These are phyloP conservation scores for Dioszegia crocea DNA, from an alignment of 768 basidiomycete genomes.

Conservation along the genomic window DNA sequence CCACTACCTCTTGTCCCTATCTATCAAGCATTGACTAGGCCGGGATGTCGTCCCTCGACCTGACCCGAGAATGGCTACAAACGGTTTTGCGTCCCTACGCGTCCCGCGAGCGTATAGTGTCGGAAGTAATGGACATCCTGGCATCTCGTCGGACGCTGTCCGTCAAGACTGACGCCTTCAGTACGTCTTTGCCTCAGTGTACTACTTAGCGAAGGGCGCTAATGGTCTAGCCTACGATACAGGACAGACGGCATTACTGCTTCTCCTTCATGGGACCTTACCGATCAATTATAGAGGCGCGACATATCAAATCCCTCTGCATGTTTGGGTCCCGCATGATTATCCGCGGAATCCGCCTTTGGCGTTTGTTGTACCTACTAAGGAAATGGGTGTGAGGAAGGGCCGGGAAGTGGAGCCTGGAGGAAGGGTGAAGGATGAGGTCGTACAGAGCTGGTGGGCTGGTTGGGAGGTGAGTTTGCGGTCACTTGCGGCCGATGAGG, in stretches of 20 bases:
- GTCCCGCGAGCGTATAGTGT: constrained; percentile 30
- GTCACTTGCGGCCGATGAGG: too few species aligned
- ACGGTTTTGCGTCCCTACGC: constrained; percentile 45
- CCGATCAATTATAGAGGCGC: constrained; percentile 73
- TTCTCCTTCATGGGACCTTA: constrained; percentile 84
- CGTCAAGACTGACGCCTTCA: constrained; percentile 51
- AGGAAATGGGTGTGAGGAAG: constrained; percentile 79
- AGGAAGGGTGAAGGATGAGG: constrained; percentile 61
- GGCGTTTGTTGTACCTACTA: constrained; percentile 84
- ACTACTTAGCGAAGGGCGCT: background rate
- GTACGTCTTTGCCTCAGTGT: too few species aligned
- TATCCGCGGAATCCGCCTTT: constrained; percentile 81
- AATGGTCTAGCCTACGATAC: constrained; percentile 74
- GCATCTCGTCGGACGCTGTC: constrained; percentile 34
- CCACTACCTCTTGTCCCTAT: too few species aligned
- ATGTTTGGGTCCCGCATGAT: constrained; percentile 77
- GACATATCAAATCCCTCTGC: constrained; percentile 89
- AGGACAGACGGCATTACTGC: constrained; percentile 83
- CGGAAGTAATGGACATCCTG: constrained; percentile 42
- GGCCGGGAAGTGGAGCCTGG: constrained; percentile 64
- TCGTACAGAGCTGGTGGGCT: constrained; percentile 71
- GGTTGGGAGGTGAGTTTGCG: constrained; percentile 70
- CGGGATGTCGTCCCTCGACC: constrained; percentile 33
- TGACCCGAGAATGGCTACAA: constrained; percentile 44
- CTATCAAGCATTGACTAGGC: too few species aligned